phyloP scores from a whole-genome alignment of 2,329 filamentous ascomycete genomes.

The Diatrype stigma region DNA sequence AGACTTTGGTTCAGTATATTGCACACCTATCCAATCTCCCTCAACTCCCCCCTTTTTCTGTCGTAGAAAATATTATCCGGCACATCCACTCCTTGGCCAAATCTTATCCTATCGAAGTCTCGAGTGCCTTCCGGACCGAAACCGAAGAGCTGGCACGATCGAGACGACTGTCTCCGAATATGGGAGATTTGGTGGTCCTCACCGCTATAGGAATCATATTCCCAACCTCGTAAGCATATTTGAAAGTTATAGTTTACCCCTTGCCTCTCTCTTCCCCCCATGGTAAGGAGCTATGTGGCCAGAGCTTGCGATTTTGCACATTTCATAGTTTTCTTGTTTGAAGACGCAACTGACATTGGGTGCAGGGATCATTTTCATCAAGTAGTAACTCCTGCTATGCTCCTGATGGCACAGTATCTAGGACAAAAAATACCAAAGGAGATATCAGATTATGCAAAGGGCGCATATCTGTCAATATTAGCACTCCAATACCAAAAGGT shows the following conservation, averaged over 20 bases:
- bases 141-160: conserved; percentile 52
- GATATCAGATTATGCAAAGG: conserved; percentile 64
- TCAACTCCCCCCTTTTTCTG: conserved; percentile 52
- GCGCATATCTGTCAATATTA: conserved; percentile 75
- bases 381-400: conserved; percentile 83
- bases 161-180: conserved; percentile 49
- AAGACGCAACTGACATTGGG: neutral
- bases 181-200: conserved; percentile 75
- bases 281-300: too few relatives aligned
- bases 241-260: neutral
- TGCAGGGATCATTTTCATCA: conserved; percentile 82
- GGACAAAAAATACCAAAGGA: conserved; percentile 68
- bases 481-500: conserved; percentile 77
- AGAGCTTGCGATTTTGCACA: neutral
- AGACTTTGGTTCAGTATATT: conserved; percentile 61
- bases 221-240: conserved; percentile 62
- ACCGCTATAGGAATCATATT: conserved; percentile 82
- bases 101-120: conserved; percentile 74
- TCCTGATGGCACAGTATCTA: conserved; percentile 79
- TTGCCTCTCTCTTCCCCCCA: neutral
- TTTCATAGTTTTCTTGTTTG: neutral
- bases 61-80: conserved; percentile 76
- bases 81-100: conserved; percentile 93
- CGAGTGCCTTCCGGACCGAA: conserved; percentile 71
- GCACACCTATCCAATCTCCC: conserved; percentile 43